Conservation (phyloP, 768 basidiomycete species). For the Podaxis pistillaris region DNA sequence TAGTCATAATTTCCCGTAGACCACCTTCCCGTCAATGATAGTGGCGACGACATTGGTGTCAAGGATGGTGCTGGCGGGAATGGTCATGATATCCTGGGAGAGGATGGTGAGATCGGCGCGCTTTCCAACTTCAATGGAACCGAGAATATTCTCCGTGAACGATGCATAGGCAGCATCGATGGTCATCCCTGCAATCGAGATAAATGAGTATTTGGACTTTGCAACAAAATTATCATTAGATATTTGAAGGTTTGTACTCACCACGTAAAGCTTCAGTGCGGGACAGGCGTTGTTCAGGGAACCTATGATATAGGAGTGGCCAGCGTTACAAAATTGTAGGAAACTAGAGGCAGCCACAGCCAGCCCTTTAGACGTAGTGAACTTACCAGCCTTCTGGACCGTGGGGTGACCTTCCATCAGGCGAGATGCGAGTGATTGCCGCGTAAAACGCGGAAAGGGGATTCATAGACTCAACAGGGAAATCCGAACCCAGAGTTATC, state of each 20-base stretch:
- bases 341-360: too few relatives aligned
- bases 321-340: too few relatives aligned
- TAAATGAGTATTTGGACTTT: neutral
- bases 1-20: slow-evolving; percentile 36
- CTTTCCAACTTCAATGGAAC: slow-evolving; percentile 79
- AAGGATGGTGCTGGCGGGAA: slow-evolving; percentile 59
- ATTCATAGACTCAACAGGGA: slow-evolving; percentile 85
- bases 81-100: slow-evolving; percentile 76
- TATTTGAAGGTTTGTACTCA: slow-evolving; percentile 18
- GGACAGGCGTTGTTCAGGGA: slow-evolving; percentile 75
- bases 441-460: slow-evolving; percentile 86
- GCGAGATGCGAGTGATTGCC: slow-evolving; percentile 74
- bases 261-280: slow-evolving; percentile 77
- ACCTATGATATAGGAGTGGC: slow-evolving; percentile 48
- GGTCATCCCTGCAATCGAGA: slow-evolving; percentile 65
- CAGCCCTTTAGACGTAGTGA: neutral
- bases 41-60: slow-evolving; percentile 69
- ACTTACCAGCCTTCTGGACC: slow-evolving; percentile 80
- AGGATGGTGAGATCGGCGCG: slow-evolving; percentile 85
- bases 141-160: slow-evolving; percentile 69
- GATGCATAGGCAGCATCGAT: slow-evolving; percentile 86
- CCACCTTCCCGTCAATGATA: slow-evolving; percentile 67
- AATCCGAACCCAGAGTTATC: slow-evolving; percentile 84
- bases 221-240: too few relatives aligned
- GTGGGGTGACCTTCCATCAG: slow-evolving; percentile 74